Percentiles rank a stretch among this genome's conserved stretches.
Conservation (phyloP, 768 basidiomycete genomes). For the Leucogyrophana mollusca region DNA sequence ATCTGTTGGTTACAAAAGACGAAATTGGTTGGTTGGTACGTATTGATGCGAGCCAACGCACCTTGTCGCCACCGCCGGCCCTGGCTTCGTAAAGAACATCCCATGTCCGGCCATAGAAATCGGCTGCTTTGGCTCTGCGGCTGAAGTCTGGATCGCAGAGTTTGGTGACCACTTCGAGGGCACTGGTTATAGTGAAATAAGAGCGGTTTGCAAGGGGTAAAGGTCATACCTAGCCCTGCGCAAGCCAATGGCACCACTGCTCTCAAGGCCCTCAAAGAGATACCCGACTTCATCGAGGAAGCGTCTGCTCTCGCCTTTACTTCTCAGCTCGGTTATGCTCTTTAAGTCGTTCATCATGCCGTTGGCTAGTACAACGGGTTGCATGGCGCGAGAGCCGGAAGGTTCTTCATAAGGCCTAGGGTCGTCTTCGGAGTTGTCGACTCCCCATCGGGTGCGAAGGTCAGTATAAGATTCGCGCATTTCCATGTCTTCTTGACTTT, state of each 20-base stretch:
- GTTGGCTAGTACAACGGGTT: conserved; percentile 40
- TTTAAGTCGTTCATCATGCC: conserved; percentile 74
- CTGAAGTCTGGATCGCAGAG: conserved; percentile 72
- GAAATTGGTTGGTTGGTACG: background rate
- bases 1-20: conserved; percentile 49
- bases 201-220: background rate
- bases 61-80: conserved; percentile 61
- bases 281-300: conserved; percentile 87
- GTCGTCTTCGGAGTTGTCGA: conserved; percentile 78
- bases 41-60: conserved; percentile 23
- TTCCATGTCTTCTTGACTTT: conserved; percentile 48
- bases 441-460: conserved; percentile 76
- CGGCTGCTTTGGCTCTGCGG: conserved; percentile 77
- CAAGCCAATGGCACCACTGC: conserved; percentile 48
- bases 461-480: conserved; percentile 74
- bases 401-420: conserved; percentile 35
- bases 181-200: conserved; percentile 40
- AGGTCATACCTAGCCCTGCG: conserved; percentile 62
- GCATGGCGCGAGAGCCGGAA: conserved; percentile 11
- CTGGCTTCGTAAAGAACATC: conserved; percentile 58
- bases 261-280: conserved; percentile 75
- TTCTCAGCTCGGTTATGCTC: conserved; percentile 78
- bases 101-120: conserved; percentile 72
- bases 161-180: conserved; percentile 73
- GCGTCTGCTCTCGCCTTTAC: conserved; percentile 75